Base-by-base conservation (phyloP, 441 rosid species). In the Biscutella laevigata region DNA sequence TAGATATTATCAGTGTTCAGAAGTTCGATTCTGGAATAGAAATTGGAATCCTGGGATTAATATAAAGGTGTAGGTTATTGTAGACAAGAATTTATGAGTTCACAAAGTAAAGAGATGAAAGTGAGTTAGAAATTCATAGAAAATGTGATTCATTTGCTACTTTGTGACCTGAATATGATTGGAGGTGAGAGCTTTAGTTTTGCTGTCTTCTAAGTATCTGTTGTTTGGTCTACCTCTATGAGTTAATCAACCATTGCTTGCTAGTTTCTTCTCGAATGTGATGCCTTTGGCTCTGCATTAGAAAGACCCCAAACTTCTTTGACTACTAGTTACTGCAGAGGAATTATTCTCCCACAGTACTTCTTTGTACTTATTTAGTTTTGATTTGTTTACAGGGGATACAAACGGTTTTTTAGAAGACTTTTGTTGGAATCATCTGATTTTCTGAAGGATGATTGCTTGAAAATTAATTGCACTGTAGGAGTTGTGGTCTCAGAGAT, bases 401-500 rank as follows among this genome's bases (percentile, higher is more conserved):
- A 82, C 72, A 82, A 82, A 71, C 86, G 89, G 0, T 82, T 82
- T 38, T 77, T 74, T 41, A 72, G 86, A 57, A 72, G 89, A 61
- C 66, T 69, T 12, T 45, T 79, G 73, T 68, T 82, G n/a, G 89
- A 82, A 67, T 37, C 82, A 14, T 82, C 89, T 5, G 89, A 82
- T 54, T 79, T 70, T 55, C 78, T 82, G 0, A 77, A 82, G 71
- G 83, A 82, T 50, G 89, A 82, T 50, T 82, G 86, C 63, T 55
- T 79, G 66, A 82, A 74, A 64, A 77, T 82, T 19, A 74, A 79
- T 50, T 82, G 89, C 61, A 82, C 89, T 0, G 89, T 82, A 12
- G 89, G 89, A 43, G 89, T 82, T 67, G 89, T 82, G 62, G 80
- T 82, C 59, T 82, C 89, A 1, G 83, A 71, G 25, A 79, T 71